Conservation (phyloP, 768 basidiomycete species). For the Paxillus involutus region DNA sequence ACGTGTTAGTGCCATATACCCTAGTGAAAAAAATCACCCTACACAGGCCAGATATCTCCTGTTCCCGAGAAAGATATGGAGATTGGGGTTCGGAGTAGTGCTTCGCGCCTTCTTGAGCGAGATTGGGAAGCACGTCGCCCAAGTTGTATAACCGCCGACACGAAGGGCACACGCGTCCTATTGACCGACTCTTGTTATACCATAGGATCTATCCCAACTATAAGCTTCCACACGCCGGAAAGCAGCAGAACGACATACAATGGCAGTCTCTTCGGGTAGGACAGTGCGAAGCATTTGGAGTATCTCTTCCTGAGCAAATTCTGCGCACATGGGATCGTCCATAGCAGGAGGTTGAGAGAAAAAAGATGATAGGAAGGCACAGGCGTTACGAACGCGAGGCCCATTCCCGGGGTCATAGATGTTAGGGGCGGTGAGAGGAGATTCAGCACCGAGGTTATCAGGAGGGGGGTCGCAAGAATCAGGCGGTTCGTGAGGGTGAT, state of each 20-base stretch:
- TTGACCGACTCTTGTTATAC: constrained; percentile 81
- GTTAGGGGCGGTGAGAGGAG: constrained; percentile 48
- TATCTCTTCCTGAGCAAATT: constrained; percentile 76
- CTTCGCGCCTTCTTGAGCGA: constrained; percentile 29
- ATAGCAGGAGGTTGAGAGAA: constrained; percentile 66
- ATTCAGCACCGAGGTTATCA: constrained; percentile 4
- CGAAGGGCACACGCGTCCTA: constrained; percentile 73
- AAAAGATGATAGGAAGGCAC: constrained; percentile 62
- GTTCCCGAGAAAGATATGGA: constrained; percentile 54
- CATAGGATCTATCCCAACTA: constrained; percentile 57
- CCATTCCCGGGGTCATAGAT: constrained; percentile 81
- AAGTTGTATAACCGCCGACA: constrained; percentile 72
- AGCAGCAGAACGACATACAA: constrained; percentile 44
- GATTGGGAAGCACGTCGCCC: constrained; percentile 62
- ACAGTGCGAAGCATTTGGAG: constrained; percentile 69
- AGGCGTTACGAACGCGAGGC: constrained; percentile 67
- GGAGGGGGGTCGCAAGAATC: not conserved
- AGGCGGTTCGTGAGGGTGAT: constrained; percentile 2
- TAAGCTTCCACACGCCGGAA: not conserved
- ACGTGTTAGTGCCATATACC: not conserved
- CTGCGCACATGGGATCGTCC: constrained; percentile 68
- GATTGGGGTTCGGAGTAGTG: constrained; percentile 23
- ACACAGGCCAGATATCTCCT: constrained; percentile 79
- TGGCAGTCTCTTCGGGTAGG: constrained; percentile 68
- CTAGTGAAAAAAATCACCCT: constrained; percentile 25